Evolutionary conservation across 495 filamentous ascomycete species (phyloP).

Genomic region (Terfezia boudieri): DNA sequence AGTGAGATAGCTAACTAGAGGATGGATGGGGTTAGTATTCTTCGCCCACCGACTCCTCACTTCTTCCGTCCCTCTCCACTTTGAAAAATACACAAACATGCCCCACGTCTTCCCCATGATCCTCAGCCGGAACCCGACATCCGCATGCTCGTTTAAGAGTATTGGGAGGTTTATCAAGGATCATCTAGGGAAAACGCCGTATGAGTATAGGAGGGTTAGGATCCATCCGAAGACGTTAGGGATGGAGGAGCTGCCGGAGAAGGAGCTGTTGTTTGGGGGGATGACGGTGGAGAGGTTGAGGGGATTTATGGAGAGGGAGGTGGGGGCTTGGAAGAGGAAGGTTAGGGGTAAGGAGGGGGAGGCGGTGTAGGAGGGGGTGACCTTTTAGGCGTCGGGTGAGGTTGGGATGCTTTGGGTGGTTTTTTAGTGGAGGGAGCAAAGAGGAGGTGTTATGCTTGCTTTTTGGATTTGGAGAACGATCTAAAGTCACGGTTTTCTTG

Average conservation of each 20-base stretch:
- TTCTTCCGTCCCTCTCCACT: constrained; percentile 41
- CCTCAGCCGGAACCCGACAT: constrained; percentile 28
- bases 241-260: constrained; percentile 30
- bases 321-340: constrained; percentile 26
- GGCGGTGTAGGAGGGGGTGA: too few relatives aligned
- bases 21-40: constrained; percentile 19
- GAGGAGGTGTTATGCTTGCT: too few relatives aligned
- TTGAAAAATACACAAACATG: constrained; percentile 68
- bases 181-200: constrained; percentile 22
- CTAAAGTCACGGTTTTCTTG: too few relatives aligned
- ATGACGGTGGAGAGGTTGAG: constrained; percentile 32
- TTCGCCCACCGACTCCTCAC: constrained; percentile 34
- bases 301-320: constrained; percentile 26
- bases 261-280: constrained; percentile 22
- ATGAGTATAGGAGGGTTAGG: constrained; percentile 26
- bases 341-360: constrained; percentile 1
- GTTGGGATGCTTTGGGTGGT: too few relatives aligned
- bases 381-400: too few relatives aligned
- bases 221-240: constrained; percentile 34
- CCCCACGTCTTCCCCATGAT: constrained; percentile 64
- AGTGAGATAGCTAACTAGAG: background rate
- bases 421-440: too few relatives aligned
- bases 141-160: constrained; percentile 30
- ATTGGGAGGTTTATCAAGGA: constrained; percentile 35
- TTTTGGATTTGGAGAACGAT: too few relatives aligned